These are phyloP conservation scores for Cryphonectria radicalis DNA, from an alignment of 2,329 filamentous ascomycete genomes.

Conservation along the genomic window DNA sequence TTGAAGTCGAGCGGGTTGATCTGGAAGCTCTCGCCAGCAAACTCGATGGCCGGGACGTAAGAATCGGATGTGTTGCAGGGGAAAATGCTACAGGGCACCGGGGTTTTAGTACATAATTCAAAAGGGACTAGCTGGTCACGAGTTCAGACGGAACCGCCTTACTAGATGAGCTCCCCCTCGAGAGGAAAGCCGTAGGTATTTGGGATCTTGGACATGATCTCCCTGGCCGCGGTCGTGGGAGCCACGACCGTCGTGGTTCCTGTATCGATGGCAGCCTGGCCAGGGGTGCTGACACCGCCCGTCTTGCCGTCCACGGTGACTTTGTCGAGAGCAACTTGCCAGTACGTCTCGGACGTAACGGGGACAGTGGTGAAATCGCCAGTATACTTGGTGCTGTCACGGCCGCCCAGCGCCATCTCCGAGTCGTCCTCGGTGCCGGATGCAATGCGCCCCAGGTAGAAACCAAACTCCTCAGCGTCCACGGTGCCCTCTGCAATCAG, in stretches of 20 bases:
- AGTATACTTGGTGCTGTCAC: conserved; percentile 19
- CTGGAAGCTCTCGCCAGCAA: conserved; percentile 20
- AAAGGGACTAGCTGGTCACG: not conserved
- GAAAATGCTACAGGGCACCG: conserved; percentile 4
- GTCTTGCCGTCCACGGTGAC: conserved; percentile 17
- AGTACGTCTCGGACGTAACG: conserved; percentile 20
- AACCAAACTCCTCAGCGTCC: conserved; percentile 21
- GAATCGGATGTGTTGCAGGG: conserved; percentile 17
- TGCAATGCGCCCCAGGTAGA: conserved; percentile 22
- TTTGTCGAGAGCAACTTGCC: conserved; percentile 22
- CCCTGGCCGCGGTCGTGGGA: conserved; percentile 12
- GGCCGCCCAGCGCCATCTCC: conserved; percentile 18
- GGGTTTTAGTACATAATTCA: not conserved
- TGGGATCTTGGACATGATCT: conserved; percentile 20
- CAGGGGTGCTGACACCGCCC: conserved; percentile 13
- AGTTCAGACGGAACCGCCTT: not conserved
- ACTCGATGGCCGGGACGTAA: conserved; percentile 17
- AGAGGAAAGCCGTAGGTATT: conserved; percentile 5
- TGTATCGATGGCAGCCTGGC: conserved; percentile 22
- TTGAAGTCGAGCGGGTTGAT: conserved; percentile 25
- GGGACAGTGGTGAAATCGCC: conserved; percentile 16
- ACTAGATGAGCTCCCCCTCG: conserved; percentile 21
- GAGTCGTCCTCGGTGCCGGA: conserved; percentile 22
- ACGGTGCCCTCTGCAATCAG: conserved; percentile 13
- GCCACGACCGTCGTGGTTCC: conserved; percentile 16